A percentile compares a stretch with the other conserved stretches of the same genome.
These are phyloP conservation scores for Globisporangium recalcitrans DNA, from an alignment of 352 stramenopile genomes.

Conservation along the genomic window DNA sequence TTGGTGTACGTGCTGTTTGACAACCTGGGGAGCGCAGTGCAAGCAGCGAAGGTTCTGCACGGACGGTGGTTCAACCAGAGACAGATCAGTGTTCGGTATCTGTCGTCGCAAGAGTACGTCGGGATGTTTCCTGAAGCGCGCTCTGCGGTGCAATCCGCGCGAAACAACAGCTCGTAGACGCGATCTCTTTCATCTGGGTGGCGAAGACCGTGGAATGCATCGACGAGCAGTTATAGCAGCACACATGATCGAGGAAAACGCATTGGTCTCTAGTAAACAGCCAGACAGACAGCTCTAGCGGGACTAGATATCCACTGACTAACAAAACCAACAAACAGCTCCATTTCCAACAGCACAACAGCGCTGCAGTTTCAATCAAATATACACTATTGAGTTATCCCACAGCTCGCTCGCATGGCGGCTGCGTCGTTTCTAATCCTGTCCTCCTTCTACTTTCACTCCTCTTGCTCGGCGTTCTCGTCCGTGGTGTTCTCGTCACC, in stretches of 20 bases:
- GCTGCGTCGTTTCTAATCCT: constrained; percentile 3
- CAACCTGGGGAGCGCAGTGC: constrained; percentile 39
- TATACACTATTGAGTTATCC: constrained; percentile 12
- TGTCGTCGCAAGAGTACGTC: constrained; percentile 86
- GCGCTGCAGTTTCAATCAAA: too few relatives aligned
- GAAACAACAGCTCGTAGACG: constrained; percentile 25
- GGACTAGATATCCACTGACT: background rate
- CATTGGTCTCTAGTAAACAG: constrained; percentile 3
- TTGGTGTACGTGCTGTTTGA: constrained; percentile 88
- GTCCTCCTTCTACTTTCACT: background rate
- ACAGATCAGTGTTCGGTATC: constrained; percentile 85
- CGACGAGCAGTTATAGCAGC: background rate
- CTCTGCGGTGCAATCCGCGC: constrained; percentile 58
- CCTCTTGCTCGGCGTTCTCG: constrained; percentile 24
- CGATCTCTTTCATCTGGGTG: background rate
- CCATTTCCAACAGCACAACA: background rate
- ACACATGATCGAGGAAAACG: background rate
- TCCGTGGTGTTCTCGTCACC: constrained; percentile 20
- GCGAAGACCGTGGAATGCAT: background rate
- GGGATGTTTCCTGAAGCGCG: constrained; percentile 82
- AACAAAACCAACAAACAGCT: constrained; percentile 7
- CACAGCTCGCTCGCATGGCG: background rate
- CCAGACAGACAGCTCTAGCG: background rate
- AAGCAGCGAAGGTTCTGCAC: constrained; percentile 71
- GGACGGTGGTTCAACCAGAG: constrained; percentile 90